phyloP scores from a whole-genome alignment of 2,329 filamentous ascomycete genomes.

The Diaporthe helianthi region DNA sequence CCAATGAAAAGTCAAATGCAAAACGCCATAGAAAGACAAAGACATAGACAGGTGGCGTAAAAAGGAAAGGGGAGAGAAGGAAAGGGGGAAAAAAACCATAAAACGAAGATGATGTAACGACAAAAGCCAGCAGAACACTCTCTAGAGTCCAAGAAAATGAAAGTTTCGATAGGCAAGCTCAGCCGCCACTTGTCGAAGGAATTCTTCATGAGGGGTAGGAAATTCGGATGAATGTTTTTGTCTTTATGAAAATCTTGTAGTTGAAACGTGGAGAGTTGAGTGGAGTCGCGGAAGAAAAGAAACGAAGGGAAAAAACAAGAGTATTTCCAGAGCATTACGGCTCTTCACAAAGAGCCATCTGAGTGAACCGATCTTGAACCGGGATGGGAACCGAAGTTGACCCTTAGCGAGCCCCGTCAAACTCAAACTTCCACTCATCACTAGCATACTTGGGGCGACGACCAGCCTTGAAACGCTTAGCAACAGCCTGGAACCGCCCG shows the following conservation, averaged over 20 bases:
- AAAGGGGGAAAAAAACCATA: not conserved
- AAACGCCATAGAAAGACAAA: not conserved
- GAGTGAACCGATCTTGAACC: not conserved
- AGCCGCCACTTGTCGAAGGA: not conserved
- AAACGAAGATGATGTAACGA: slow-evolving; percentile 2
- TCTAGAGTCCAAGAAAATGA: slow-evolving; percentile 22
- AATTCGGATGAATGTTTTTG: slow-evolving; percentile 4
- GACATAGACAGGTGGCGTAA: slow-evolving; percentile 15
- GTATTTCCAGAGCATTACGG: slow-evolving; percentile 21
- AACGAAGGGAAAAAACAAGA: not conserved
- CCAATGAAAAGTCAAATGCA: not conserved
- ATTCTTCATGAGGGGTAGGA: slow-evolving; percentile 7
- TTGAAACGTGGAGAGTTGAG: slow-evolving; percentile 6
- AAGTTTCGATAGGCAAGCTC: slow-evolving; percentile 6
- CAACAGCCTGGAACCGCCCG: slow-evolving; percentile 28
- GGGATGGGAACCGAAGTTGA: not conserved
- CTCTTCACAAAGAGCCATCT: slow-evolving; percentile 8
- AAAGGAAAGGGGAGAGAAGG: not conserved
- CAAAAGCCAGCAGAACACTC: slow-evolving; percentile 24
- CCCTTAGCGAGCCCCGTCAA: slow-evolving; percentile 6
- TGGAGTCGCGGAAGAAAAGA: slow-evolving; percentile 1
- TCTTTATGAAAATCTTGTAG: not conserved
- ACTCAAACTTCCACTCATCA: slow-evolving; percentile 32
- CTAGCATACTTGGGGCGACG: slow-evolving; percentile 32
- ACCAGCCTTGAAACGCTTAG: slow-evolving; percentile 3